Conservation (phyloP, 768 basidiomycete species). For the Tulasnella calospora region DNA sequence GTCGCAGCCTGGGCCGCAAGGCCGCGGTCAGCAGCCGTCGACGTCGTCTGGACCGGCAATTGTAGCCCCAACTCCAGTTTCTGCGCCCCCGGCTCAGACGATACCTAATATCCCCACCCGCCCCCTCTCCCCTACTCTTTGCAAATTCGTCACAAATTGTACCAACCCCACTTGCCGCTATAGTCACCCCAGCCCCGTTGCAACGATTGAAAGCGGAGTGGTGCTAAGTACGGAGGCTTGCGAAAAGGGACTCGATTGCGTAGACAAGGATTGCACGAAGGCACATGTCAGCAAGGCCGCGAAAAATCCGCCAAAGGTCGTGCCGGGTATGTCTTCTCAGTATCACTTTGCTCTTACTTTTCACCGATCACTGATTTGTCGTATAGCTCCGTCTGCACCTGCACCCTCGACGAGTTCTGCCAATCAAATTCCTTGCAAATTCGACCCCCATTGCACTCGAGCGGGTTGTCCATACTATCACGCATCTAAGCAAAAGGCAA, state of each 20-base stretch:
- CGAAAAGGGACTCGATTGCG: slow-evolving; percentile 80
- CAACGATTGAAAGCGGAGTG: slow-evolving; percentile 89
- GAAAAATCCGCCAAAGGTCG: slow-evolving; percentile 55
- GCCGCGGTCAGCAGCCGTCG: slow-evolving; percentile 20
- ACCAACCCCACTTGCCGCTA: slow-evolving; percentile 84
- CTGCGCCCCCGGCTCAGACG: slow-evolving; percentile 16
- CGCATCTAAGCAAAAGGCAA: slow-evolving; percentile 41
- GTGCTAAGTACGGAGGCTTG: slow-evolving; percentile 93
- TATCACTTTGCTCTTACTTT: slow-evolving; percentile 18
- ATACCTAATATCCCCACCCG: slow-evolving; percentile 43
- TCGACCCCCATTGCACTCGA: slow-evolving; percentile 65
- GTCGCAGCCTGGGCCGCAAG: not conserved
- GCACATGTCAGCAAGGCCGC: slow-evolving; percentile 86
- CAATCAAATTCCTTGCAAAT: slow-evolving; percentile 52
- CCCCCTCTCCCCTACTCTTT: slow-evolving; percentile 82
- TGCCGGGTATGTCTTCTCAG: slow-evolving; percentile 26
- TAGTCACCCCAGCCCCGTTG: slow-evolving; percentile 95
- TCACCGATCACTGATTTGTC: slow-evolving; percentile 16
- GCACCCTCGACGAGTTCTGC: slow-evolving; percentile 29
- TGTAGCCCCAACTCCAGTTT: slow-evolving; percentile 51
- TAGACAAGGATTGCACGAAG: slow-evolving; percentile 90
- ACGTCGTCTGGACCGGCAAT: slow-evolving; percentile 47
- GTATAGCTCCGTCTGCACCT: slow-evolving; percentile 21
- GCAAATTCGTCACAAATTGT: slow-evolving; percentile 91
- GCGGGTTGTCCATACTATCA: slow-evolving; percentile 65